Evolutionary conservation across 306 rosid genomes (phyloP).

Genomic region (Phaseolus lunatus): DNA sequence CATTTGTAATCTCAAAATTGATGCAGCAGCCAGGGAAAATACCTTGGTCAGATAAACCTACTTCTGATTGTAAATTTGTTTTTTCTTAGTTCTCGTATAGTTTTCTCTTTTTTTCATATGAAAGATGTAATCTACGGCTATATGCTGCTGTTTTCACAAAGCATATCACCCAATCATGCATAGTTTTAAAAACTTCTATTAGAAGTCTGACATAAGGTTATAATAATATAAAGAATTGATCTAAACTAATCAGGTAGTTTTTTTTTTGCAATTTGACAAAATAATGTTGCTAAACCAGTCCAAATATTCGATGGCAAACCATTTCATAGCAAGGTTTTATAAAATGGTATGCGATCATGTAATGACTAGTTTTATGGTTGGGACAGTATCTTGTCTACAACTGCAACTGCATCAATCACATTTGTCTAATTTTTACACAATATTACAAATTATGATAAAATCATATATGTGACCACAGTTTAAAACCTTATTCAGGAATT

Average conservation of each 20-base stretch:
- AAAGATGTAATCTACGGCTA: not conserved
- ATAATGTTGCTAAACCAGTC: not conserved
- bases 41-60: not conserved
- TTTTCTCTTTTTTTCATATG: not conserved
- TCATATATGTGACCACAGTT: not conserved
- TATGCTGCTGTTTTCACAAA: not conserved
- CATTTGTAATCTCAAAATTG: constrained; percentile 57
- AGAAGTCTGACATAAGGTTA: not conserved
- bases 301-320: not conserved
- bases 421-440: not conserved
- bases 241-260: not conserved
- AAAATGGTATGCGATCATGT: not conserved
- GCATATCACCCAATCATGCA: not conserved
- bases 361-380: not conserved
- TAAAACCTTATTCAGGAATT: not conserved
- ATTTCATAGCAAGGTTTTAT: not conserved
- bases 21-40: constrained; percentile 42
- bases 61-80: not conserved
- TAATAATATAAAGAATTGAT: not conserved
- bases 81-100: not conserved
- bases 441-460: not conserved
- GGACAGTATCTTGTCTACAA: not conserved
- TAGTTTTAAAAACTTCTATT: not conserved
- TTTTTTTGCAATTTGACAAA: not conserved
- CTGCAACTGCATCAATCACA: not conserved